Evolutionary conservation across 2,329 filamentous ascomycete species (phyloP).

Genomic region (Exophiala lecanii-corni): DNA sequence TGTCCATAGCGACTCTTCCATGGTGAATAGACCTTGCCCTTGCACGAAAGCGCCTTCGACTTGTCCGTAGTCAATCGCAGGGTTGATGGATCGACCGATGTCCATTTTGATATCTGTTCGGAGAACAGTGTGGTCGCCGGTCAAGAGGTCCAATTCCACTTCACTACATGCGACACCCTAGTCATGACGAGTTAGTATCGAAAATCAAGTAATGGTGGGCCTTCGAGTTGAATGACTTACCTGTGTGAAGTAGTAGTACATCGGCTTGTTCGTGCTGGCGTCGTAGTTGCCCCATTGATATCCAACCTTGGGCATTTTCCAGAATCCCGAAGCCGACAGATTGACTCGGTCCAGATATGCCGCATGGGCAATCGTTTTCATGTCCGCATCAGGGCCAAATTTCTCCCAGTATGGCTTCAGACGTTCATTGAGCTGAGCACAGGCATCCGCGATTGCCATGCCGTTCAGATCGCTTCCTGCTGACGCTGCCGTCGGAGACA

Average conservation of each 20-base stretch:
- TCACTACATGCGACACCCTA: constrained; percentile 82
- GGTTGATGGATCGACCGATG: constrained; percentile 61
- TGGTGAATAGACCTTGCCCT: constrained; percentile 74
- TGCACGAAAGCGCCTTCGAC: constrained; percentile 80
- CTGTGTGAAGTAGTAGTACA: constrained; percentile 99
- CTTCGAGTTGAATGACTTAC: background rate
- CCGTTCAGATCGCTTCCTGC: constrained; percentile 94
- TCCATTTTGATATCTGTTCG: constrained; percentile 97
- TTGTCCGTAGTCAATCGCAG: constrained; percentile 74
- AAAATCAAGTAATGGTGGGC: background rate
- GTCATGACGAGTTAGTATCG: too few species aligned
- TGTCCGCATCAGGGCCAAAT: constrained; percentile 68
- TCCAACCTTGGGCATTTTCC: constrained; percentile 94
- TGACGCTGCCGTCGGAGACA: constrained; percentile 87
- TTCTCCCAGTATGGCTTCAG: constrained; percentile 81
- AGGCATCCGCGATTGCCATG: constrained; percentile 91
- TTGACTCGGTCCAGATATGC: constrained; percentile 97
- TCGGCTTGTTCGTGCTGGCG: constrained; percentile 34
- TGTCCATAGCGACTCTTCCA: constrained; percentile 67
- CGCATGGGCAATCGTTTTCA: constrained; percentile 85
- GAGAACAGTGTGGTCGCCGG: constrained; percentile 86
- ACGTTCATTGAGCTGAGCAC: constrained; percentile 80
- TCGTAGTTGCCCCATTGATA: constrained; percentile 70
- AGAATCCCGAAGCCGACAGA: constrained; percentile 93
- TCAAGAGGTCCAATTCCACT: constrained; percentile 88